Conservation (phyloP, 2,329 filamentous ascomycete genomes). For the Talaromyces sp. region DNA sequence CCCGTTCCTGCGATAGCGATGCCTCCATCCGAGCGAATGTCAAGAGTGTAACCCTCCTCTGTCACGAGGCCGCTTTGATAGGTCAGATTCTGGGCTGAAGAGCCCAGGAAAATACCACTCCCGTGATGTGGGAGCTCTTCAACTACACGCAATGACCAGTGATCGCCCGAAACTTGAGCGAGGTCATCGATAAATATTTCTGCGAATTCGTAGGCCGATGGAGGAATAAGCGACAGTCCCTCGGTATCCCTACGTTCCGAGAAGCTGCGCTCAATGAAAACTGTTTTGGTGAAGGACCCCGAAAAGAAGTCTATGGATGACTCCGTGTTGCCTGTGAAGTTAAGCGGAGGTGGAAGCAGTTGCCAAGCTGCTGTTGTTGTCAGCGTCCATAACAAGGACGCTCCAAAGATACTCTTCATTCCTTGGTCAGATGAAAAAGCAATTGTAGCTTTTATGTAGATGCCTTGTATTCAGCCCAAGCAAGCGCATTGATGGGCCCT, state of each 20-base stretch:
- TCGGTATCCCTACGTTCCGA: slow-evolving; percentile 36
- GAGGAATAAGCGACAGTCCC: slow-evolving; percentile 49
- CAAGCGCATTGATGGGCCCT: background rate
- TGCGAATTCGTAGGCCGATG: slow-evolving; percentile 46
- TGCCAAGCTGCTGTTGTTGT: slow-evolving; percentile 27
- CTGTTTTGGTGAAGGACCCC: slow-evolving; percentile 17
- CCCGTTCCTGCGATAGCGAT: slow-evolving; percentile 49
- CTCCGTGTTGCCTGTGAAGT: background rate
- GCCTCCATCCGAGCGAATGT: slow-evolving; percentile 24
- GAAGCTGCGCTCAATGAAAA: slow-evolving; percentile 40
- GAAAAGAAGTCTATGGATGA: background rate
- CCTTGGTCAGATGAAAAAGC: background rate
- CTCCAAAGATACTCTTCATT: background rate
- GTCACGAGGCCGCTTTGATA: slow-evolving; percentile 45
- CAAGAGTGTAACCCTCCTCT: slow-evolving; percentile 48
- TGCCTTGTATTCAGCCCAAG: background rate
- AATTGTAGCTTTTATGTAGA: background rate
- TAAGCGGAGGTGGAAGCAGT: slow-evolving; percentile 33
- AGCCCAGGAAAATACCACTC: slow-evolving; percentile 41
- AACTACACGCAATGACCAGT: slow-evolving; percentile 39
- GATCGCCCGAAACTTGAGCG: slow-evolving; percentile 31
- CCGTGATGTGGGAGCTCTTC: slow-evolving; percentile 25
- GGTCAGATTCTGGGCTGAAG: slow-evolving; percentile 24
- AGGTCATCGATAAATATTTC: slow-evolving; percentile 44
- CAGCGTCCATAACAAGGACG: background rate